These are phyloP conservation scores for Verruconis gallopava DNA, from an alignment of 2,329 filamentous ascomycete genomes.

Conservation along the genomic window DNA sequence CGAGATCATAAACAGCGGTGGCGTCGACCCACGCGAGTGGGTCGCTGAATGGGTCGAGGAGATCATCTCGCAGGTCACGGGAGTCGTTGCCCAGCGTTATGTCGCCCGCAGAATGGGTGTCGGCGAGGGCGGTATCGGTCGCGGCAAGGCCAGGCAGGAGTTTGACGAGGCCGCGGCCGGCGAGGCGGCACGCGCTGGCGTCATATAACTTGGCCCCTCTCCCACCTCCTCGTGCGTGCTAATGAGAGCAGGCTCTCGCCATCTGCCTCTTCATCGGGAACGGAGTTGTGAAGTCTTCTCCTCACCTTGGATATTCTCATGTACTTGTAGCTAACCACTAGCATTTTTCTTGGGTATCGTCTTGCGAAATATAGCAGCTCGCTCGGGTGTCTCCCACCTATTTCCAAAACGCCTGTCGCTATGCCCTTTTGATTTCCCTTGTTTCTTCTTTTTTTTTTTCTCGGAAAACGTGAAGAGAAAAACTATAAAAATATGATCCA, in stretches of 20 bases:
- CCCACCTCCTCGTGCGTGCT: too few relatives aligned
- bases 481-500: too few relatives aligned
- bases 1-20: slow-evolving; percentile 61
- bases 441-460: slow-evolving; percentile 5
- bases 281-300: too few relatives aligned
- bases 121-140: slow-evolving; percentile 58
- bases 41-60: slow-evolving; percentile 97
- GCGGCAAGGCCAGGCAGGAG: slow-evolving; percentile 43
- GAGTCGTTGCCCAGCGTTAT: slow-evolving; percentile 85
- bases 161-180: slow-evolving; percentile 45
- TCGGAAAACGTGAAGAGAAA: background rate
- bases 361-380: slow-evolving; percentile 1
- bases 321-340: too few relatives aligned
- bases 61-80: slow-evolving; percentile 60
- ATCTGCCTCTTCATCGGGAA: too few relatives aligned
- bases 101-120: slow-evolving; percentile 94
- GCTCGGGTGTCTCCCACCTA: background rate
- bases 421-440: background rate
- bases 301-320: too few relatives aligned
- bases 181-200: slow-evolving; percentile 44
- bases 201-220: slow-evolving; percentile 20
- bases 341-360: too few relatives aligned
- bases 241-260: too few relatives aligned
- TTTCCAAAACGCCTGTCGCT: background rate
- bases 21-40: slow-evolving; percentile 91